Base-by-base conservation (phyloP, 257 asterid species). In the Craterostigma plantagineum region DNA sequence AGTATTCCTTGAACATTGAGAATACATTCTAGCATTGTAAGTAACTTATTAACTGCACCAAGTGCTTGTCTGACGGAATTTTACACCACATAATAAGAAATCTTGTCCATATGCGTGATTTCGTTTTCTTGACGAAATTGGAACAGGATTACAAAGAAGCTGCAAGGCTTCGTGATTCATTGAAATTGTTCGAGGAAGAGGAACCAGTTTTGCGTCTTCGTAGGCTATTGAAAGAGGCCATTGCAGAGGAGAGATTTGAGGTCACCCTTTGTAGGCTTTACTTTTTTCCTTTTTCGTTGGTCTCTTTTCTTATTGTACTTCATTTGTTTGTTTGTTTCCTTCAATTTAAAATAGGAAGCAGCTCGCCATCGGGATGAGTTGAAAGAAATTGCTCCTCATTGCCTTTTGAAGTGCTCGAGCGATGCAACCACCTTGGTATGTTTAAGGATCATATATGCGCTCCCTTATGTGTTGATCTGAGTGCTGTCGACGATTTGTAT, bases 351-450 rank as follows among this genome's bases (percentile, higher is more conserved):
- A 53, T 65, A 82, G 92, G 95, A 82, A 61, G 91, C 92, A 38
- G 74, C 72, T 14, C 64, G 55, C 62, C 63, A 57, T 36, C 81
- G 73, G 6, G 72, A 79, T 53, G 81, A 76, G 62, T 70, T 83
- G 16, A 71, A 73, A 50, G 83, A 76, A 54, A 73, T 83, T 42
- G 82, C 77, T 1, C 95, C 91, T 9, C 73, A 64, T 58, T 70
- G 70, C 61, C 80, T 79, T 50, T 58, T 79, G 76, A 76, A 71
- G 52, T 79, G 95, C 63, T 62, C 93, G 4, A 76, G 95, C 63
- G 93, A 83, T 50, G 83, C 81, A 39, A 69, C 83, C 10, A 83
- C 93, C 49, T 49, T 73, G 93, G 95, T 83, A 79, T 49, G 67
- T 10, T 18, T 8, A 6, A 14, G 39, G 30, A 42, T 53, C 47